Conservation (phyloP, 805 yeast species). For the Metschnikowia borealis region DNA sequence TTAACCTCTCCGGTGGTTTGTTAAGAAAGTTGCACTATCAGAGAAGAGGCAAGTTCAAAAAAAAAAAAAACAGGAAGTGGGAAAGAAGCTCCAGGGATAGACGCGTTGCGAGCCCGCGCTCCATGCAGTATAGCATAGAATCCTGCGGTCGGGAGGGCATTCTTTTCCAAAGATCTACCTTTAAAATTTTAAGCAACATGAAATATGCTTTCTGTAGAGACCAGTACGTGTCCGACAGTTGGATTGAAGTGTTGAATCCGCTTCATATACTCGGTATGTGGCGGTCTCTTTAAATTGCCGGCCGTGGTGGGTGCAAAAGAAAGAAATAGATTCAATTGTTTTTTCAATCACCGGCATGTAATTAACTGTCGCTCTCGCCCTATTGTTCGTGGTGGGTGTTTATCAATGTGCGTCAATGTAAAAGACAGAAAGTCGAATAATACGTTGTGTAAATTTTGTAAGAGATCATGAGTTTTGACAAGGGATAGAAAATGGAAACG, state of each 20-base stretch:
- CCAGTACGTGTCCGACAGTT: background rate
- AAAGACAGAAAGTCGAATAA: background rate
- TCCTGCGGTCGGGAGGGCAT: background rate
- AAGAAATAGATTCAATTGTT: background rate
- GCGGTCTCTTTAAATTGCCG: background rate
- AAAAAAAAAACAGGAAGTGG: background rate
- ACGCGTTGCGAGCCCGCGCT: constrained; percentile 3
- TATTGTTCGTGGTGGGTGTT: background rate
- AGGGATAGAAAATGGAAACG: too few relatives aligned
- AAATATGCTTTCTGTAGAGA: background rate
- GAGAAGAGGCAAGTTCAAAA: background rate
- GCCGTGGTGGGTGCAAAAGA: background rate
- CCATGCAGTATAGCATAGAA: background rate
- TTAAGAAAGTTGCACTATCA: background rate
- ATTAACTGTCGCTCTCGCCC: background rate
- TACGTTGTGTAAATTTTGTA: too few relatives aligned
- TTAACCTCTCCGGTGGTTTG: background rate
- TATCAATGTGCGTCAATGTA: background rate
- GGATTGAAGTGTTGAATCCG: background rate
- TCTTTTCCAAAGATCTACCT: background rate
- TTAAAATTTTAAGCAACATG: background rate
- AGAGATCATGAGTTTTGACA: too few relatives aligned
- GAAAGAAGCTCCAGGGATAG: constrained; percentile 4
- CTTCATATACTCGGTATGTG: background rate
- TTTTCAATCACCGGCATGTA: background rate